A percentile compares a stretch with the other conserved stretches of the same genome.
Evolutionary conservation across 495 filamentous ascomycete genomes (phyloP).

Genomic region (Neurospora africana): DNA sequence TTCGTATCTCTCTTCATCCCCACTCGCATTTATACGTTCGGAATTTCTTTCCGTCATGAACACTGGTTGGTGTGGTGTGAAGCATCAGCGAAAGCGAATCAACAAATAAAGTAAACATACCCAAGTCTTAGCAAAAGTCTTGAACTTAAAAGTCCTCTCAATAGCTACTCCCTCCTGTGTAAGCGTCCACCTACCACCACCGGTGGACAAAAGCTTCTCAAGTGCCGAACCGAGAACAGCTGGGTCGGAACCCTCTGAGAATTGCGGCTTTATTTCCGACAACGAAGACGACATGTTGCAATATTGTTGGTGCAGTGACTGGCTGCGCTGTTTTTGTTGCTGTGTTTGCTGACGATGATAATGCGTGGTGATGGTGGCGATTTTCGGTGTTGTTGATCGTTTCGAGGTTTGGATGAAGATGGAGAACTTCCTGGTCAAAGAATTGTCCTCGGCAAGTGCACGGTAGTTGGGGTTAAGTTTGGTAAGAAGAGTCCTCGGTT

Average conservation of each 20-base stretch:
- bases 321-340: background rate
- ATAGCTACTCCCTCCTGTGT: constrained; percentile 40
- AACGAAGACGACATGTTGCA: background rate
- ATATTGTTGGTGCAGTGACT: background rate
- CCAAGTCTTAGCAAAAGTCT: constrained; percentile 53
- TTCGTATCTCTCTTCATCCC: too few relatives aligned
- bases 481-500: background rate
- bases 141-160: constrained; percentile 50
- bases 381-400: background rate
- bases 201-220: constrained; percentile 2
- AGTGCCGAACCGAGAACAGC: constrained; percentile 9
- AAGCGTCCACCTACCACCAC: constrained; percentile 41
- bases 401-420: background rate
- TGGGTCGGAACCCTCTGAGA: constrained; percentile 24
- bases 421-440: background rate
- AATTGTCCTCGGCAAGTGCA: background rate
- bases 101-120: constrained; percentile 25
- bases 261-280: constrained; percentile 5
- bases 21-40: background rate
- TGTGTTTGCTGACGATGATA: background rate
- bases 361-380: background rate
- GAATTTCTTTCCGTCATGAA: background rate
- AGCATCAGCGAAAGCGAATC: background rate
- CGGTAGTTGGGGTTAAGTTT: background rate
- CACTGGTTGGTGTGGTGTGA: too few relatives aligned